Conservation (phyloP, 495 filamentous ascomycete genomes). For the Bacidia rubella region DNA sequence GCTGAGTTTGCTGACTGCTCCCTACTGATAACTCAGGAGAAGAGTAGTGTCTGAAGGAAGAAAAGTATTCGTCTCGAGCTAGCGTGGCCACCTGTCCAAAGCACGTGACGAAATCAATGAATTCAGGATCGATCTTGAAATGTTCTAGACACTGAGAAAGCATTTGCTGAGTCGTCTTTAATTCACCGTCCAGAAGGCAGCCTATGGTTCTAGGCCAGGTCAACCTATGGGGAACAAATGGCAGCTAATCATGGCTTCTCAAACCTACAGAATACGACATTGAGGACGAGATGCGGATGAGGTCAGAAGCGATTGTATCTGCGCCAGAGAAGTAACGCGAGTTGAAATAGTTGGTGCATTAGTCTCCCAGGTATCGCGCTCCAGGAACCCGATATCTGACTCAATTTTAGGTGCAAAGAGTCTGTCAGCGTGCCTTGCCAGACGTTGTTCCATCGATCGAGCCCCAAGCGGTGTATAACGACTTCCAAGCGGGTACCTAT, state of each 20-base stretch:
- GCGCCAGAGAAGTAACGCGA: too few relatives aligned
- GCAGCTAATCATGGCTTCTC: too few relatives aligned
- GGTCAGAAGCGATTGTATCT: neutral
- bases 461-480: too few relatives aligned
- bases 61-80: neutral
- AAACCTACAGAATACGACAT: neutral
- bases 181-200: neutral
- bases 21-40: neutral
- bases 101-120: neutral
- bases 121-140: neutral
- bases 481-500: too few relatives aligned
- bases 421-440: too few relatives aligned
- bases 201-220: neutral
- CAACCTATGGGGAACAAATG: too few relatives aligned
- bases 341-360: too few relatives aligned
- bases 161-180: neutral
- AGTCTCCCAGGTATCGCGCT: too few relatives aligned
- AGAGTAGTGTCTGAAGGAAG: neutral
- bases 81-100: neutral
- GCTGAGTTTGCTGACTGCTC: neutral
- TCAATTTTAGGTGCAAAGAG: neutral
- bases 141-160: neutral
- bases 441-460: too few relatives aligned
- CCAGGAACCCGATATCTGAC: neutral
- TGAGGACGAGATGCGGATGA: neutral